Conservation (phyloP, 2,329 filamentous ascomycete species). For the Pseudocercospora ulei region DNA sequence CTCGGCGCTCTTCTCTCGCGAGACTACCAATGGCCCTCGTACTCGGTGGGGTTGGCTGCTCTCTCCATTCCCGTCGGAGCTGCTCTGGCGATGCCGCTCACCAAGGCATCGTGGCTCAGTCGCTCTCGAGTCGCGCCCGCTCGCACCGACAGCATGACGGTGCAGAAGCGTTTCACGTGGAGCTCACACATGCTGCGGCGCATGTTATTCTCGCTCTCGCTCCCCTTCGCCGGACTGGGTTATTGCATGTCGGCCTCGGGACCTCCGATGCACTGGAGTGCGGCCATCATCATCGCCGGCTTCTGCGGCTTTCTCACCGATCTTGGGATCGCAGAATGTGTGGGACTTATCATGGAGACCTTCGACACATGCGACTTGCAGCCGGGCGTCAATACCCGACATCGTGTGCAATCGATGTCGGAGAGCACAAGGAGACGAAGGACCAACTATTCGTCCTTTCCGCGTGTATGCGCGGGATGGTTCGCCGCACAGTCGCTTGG, state of each 20-base stretch:
- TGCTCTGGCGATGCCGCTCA: constrained; percentile 59
- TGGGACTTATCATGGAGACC: constrained; percentile 68
- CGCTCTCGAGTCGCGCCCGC: constrained; percentile 52
- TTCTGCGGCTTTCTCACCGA: constrained; percentile 61
- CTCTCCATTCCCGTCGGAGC: constrained; percentile 59
- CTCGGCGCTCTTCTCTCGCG: constrained; percentile 62
- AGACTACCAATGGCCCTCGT: constrained; percentile 55
- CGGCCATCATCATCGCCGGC: constrained; percentile 57
- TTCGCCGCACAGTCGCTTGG: constrained; percentile 60
- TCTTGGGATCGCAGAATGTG: constrained; percentile 65
- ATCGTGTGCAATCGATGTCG: constrained; percentile 41
- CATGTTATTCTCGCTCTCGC: constrained; percentile 54
- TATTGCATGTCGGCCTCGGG: constrained; percentile 60
- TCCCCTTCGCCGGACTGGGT: constrained; percentile 57
- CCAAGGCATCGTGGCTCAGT: constrained; percentile 61
- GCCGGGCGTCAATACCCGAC: constrained; percentile 53
- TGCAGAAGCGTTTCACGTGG: constrained; percentile 55
- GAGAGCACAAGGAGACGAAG: constrained; percentile 41
- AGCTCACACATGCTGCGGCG: constrained; percentile 63
- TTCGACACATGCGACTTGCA: constrained; percentile 74
- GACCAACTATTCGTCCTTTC: constrained; percentile 68
- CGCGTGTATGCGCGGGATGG: constrained; percentile 61
- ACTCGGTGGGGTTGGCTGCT: constrained; percentile 57
- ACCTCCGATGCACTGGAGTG: constrained; percentile 49
- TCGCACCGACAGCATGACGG: constrained; percentile 57